A percentile compares a stretch with the other conserved stretches of the same genome.
These are phyloP conservation scores for Actinomortierella wolfii DNA, from an alignment of 371 early-diverging fungal species.

Conservation along the genomic window DNA sequence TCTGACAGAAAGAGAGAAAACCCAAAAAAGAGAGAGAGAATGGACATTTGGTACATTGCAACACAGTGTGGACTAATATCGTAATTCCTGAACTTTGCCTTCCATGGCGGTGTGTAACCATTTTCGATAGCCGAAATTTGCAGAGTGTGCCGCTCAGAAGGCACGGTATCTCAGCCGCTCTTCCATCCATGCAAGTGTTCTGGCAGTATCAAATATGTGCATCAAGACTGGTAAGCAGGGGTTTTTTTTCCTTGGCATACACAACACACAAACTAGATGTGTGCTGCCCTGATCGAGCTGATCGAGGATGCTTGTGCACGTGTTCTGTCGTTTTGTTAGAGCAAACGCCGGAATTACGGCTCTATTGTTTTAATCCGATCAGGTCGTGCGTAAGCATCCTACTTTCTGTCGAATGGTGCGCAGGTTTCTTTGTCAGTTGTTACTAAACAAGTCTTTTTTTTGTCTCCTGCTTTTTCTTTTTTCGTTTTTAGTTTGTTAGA, in stretches of 20 bases:
- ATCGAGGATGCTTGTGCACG: too few relatives aligned
- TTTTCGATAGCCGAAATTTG: constrained; percentile 68
- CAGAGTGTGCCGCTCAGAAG: constrained; percentile 89
- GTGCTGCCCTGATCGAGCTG: neutral
- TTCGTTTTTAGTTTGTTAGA: constrained; percentile 66
- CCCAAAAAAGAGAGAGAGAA: too few relatives aligned
- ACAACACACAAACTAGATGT: neutral
- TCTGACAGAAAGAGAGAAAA: too few relatives aligned
- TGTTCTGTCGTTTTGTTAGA: too few relatives aligned
- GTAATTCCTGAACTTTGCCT: too few relatives aligned
- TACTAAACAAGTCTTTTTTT: neutral
- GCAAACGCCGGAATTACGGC: too few relatives aligned
- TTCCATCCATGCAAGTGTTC: constrained; percentile 95
- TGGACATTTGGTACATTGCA: too few relatives aligned
- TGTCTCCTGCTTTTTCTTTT: constrained; percentile 11
- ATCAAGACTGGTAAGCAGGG: constrained; percentile 79
- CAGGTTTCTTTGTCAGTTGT: neutral
- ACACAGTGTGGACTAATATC: too few relatives aligned
- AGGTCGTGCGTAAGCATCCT: too few relatives aligned
- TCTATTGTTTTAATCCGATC: too few relatives aligned
- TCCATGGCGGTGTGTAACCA: too few relatives aligned
- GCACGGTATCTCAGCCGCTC: constrained; percentile 78
- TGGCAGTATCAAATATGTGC: constrained; percentile 90
- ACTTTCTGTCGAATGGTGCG: neutral
- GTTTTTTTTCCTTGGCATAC: constrained; percentile 2